Conservation (phyloP, 176 grass and related monocot species). For the Elymus sibiricus region DNA sequence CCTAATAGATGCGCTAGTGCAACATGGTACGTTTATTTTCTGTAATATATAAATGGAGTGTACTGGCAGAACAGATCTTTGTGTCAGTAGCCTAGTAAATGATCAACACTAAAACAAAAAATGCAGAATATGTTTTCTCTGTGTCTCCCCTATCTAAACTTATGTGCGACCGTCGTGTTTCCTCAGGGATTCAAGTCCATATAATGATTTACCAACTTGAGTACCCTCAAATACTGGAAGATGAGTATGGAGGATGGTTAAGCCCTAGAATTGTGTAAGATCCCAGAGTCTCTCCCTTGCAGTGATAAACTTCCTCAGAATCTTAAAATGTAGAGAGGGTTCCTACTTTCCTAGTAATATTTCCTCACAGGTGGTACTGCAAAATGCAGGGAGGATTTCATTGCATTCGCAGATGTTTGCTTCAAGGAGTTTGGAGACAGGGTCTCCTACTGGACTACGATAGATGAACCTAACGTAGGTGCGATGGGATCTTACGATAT, state of each 20-base stretch:
- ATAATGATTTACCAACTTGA: slow-evolving; percentile 67
- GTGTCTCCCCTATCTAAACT: not conserved
- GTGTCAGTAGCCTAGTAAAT: not conserved
- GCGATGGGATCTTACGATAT: slow-evolving; percentile 25
- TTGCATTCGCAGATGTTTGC: slow-evolving; percentile 43
- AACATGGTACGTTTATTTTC: slow-evolving; percentile 34
- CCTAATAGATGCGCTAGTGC: slow-evolving; percentile 58
- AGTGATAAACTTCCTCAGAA: not conserved
- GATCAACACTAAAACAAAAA: not conserved
- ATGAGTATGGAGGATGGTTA: slow-evolving; percentile 54
- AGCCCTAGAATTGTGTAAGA: slow-evolving; percentile 55
- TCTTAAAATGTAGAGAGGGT: not conserved
- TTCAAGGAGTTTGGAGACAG: slow-evolving; percentile 50
- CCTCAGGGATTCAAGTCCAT: slow-evolving; percentile 66
- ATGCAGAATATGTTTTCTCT: not conserved
- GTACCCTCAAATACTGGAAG: slow-evolving; percentile 58
- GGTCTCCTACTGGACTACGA: slow-evolving; percentile 41
- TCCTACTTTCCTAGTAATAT: not conserved
- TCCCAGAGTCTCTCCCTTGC: not conserved
- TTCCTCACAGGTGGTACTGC: not conserved
- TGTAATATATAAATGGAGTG: not conserved
- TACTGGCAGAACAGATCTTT: not conserved
- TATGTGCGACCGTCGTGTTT: not conserved
- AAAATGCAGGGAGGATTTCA: slow-evolving; percentile 50
- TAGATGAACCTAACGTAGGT: slow-evolving; percentile 14